Base-by-base conservation (phyloP, 805 yeast genomes). In the Nakazawaea wickerhamii region DNA sequence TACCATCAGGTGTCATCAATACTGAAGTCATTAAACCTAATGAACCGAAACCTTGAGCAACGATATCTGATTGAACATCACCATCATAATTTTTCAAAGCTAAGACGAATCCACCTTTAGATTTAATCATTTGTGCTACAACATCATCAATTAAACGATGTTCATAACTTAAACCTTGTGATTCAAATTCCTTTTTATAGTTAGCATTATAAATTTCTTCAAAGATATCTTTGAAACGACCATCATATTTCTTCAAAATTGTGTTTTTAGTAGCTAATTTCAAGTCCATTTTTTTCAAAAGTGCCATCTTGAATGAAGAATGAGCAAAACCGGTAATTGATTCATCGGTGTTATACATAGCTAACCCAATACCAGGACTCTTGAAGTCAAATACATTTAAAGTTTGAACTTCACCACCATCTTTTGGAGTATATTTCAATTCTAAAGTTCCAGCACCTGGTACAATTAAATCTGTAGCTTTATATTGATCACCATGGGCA, bases 81-180 rank as follows among this genome's bases (percentile, higher is more conserved):
- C 93, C 93, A 59, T 84, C 93, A 58, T 84, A 84, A 63, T 84
- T 84, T 63, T 84, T 84, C 70, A 84, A 69, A 38, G 91, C 91
- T 70, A 84, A 74, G 48, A 84, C 75, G 57, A 75, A 84, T 5
- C 93, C 93, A 56, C 93, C 93, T 55, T 80, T 79, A 20, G 91
- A 84, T 62, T 84, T 84, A 57, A 84, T 64, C 93, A 84, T 84
- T 64, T 84, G 93, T 4, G 91, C 91, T 47, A 84, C 93, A 89
- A 84, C 84, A 59, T 84, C 93, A 61, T 84, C 93, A 49, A 84
- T 84, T 57, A 84, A 71, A 63, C 93, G 75, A 62, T 84, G 93
- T 61, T 84, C 90, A 54, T 83, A 84, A 69, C 77, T 74, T 50
- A 84, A 73, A 18, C 82, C 84, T 26, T 67, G 66, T 11, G 64